Base-by-base conservation (phyloP, 805 yeast genomes). In the Spathaspora sp. region DNA sequence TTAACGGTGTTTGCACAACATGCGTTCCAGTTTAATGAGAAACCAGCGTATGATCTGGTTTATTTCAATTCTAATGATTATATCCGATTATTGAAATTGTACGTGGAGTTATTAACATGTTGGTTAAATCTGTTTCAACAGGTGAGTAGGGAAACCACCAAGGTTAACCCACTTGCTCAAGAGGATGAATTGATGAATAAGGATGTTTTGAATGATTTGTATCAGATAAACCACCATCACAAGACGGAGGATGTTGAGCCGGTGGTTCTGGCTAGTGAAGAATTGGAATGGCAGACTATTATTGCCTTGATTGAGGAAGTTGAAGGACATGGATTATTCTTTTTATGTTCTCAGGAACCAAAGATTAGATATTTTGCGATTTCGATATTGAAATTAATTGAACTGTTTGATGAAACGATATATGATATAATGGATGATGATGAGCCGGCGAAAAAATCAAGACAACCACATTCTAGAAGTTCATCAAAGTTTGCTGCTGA, bases 281-380 rank as follows among this genome's bases (percentile, higher is more conserved):
- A 84, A 52, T 66, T 88, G 38, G 93, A 88, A 61, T 76, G 89
- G 79, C 89, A 88, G 57, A 83, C 83, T 46, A 83, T 90, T 16
- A 83, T 89, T 55, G 87, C 97, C 0, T 86, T 88, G 0, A 85
- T 94, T 46, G 98, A 94, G 66, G 97, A 93, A 55, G 89, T 93
- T 9, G 99, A 94, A 67, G 97, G 99, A 0, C 89, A 92, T 62
- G 99, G 97, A 0, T 69, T 94, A 29, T 94, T 89, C 61, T 93
- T 96, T 62, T 72, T 94, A 19, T 89, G 97, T 60, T 89, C 97
- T 1, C 96, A 91, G 58, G 97, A 91, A 62, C 77, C 86, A 43
- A 75, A 80, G 20, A 79, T 89, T 11, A 75, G 99, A 49, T 83
- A 82, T 53, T 69, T 85, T 46, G 98, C 96, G 0, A 74, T 92